Conservation (phyloP, 2,329 filamentous ascomycete genomes). For the Fusarium sp. region DNA sequence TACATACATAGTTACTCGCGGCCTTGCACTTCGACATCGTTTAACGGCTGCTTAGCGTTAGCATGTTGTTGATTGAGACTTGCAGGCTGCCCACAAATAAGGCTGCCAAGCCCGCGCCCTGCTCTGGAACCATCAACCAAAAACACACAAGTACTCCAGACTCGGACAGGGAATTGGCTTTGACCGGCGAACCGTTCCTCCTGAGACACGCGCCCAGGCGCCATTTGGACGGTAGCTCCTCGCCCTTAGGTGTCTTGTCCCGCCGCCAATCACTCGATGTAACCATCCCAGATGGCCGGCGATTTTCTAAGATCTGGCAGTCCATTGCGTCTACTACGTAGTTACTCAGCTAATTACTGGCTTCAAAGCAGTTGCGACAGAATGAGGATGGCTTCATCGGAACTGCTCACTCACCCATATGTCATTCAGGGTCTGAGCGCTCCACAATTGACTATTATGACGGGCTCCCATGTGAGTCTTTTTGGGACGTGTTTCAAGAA, state of each 20-base stretch:
- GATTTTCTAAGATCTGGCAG: conserved; percentile 47
- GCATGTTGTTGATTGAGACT: conserved; percentile 33
- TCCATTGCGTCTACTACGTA: conserved; percentile 35
- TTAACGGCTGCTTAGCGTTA: conserved; percentile 12
- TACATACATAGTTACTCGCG: not conserved
- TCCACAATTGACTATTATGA: conserved; percentile 23
- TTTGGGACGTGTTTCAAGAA: conserved; percentile 11
- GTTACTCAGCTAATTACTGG: conserved; percentile 1
- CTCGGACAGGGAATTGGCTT: conserved; percentile 37
- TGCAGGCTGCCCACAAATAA: conserved; percentile 28
- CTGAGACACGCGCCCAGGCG: conserved; percentile 46
- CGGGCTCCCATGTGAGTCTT: conserved; percentile 11
- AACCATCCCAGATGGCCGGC: conserved; percentile 44
- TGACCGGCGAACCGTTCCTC: conserved; percentile 42
- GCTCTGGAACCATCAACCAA: conserved; percentile 25
- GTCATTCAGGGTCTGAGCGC: conserved; percentile 14
- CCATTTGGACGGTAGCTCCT: conserved; percentile 43
- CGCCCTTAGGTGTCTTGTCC: conserved; percentile 32
- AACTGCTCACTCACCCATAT: conserved; percentile 18
- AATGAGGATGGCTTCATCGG: conserved; percentile 36
- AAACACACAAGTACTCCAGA: conserved; percentile 17
- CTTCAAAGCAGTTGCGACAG: conserved; percentile 37
- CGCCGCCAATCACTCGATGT: conserved; percentile 41
- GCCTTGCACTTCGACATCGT: conserved; percentile 15
- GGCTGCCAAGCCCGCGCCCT: conserved; percentile 33